Evolutionary conservation across 2,329 filamentous ascomycete genomes (phyloP).

Genomic region (Hypocrella siamensis): DNA sequence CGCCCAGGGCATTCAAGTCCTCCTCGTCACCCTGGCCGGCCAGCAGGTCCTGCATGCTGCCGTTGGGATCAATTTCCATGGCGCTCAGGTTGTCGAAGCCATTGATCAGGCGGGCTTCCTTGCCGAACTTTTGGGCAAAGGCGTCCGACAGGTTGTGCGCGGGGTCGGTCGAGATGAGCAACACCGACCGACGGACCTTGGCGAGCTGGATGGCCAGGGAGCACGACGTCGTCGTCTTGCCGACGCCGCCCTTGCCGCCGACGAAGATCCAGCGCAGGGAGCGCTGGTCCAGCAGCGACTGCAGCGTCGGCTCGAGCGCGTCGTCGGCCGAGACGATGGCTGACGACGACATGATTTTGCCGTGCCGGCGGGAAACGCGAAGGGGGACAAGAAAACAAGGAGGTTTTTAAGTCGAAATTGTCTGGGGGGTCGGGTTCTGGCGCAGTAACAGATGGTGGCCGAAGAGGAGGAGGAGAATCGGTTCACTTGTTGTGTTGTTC

Average conservation of each 20-base stretch:
- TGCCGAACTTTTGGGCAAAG: slow-evolving; percentile 98
- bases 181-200: slow-evolving; percentile 82
- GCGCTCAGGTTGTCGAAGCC: slow-evolving; percentile 89
- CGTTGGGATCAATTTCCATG: slow-evolving; percentile 99
- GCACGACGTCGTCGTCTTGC: slow-evolving; percentile 98
- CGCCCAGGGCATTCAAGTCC: slow-evolving; percentile 49
- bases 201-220: slow-evolving; percentile 96
- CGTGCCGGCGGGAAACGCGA: no score
- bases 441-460: no score
- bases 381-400: no score
- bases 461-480: no score
- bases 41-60: slow-evolving; percentile 89
- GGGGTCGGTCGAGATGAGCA: slow-evolving; percentile 96
- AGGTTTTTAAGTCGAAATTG: no score
- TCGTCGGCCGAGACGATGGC: slow-evolving; percentile 39
- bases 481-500: no score
- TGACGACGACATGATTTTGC: slow-evolving; percentile 29
- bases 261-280: slow-evolving; percentile 98
- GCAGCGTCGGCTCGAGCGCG: slow-evolving; percentile 78
- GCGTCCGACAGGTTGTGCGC: slow-evolving; percentile 97
- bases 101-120: slow-evolving; percentile 84
- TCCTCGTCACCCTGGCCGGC: slow-evolving; percentile 64
- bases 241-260: slow-evolving; percentile 93
- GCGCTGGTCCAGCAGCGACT: slow-evolving; percentile 89
- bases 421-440: no score